A percentile compares a stretch with the other conserved stretches of the same genome.
These are phyloP conservation scores for Cercophora scortea DNA, from an alignment of 495 filamentous ascomycete species.

Conservation along the genomic window DNA sequence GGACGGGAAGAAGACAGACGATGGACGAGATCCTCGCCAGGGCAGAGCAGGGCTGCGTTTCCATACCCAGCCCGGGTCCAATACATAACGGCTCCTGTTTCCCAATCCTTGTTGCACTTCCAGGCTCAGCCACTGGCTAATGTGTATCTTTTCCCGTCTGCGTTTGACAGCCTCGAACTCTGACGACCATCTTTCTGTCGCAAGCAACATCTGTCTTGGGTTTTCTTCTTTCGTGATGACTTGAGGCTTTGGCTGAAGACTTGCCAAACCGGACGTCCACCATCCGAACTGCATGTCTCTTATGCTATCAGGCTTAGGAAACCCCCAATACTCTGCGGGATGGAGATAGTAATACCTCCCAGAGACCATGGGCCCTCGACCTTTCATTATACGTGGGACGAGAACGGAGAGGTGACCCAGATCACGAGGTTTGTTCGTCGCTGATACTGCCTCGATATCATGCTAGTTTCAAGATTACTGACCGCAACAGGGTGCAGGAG, in stretches of 20 bases:
- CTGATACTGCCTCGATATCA: background rate
- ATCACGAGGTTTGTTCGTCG: constrained; percentile 13
- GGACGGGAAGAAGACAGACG: background rate
- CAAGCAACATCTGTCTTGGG: background rate
- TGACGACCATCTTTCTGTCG: constrained; percentile 3
- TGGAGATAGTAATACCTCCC: constrained; percentile 26
- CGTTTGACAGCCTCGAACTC: background rate
- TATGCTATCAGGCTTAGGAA: constrained; percentile 8
- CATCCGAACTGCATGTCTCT: background rate
- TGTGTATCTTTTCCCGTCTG: background rate
- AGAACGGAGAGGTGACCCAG: constrained; percentile 23
- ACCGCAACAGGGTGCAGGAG: constrained; percentile 9
- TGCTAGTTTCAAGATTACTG: too few species aligned
- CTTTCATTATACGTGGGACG: constrained; percentile 24
- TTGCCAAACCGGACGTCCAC: background rate
- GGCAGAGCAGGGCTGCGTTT: background rate
- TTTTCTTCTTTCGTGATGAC: background rate
- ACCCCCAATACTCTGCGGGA: constrained; percentile 10
- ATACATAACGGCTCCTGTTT: constrained; percentile 6
- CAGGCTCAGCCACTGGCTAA: constrained; percentile 2
- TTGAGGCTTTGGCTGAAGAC: background rate
- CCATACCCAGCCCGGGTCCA: background rate
- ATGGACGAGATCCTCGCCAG: constrained; percentile 4
- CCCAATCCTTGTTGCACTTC: constrained; percentile 2
- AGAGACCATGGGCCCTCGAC: constrained; percentile 22